These are phyloP conservation scores for Boletellus ananiceps DNA, from an alignment of 768 basidiomycete genomes.

Conservation along the genomic window DNA sequence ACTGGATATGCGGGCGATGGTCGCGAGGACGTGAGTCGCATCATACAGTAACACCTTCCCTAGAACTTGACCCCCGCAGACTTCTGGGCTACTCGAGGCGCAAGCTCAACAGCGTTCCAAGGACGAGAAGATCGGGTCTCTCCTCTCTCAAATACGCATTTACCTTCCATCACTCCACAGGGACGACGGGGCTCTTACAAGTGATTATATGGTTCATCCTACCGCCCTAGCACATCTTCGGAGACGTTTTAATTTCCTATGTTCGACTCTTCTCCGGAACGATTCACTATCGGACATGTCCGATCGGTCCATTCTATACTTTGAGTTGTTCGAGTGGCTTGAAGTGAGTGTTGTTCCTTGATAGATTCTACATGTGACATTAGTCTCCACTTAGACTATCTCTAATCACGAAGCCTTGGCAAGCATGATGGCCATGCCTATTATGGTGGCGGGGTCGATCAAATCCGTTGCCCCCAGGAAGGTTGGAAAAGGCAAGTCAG, in stretches of 20 bases:
- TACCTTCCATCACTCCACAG: conserved; percentile 83
- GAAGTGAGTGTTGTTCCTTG: conserved; percentile 48
- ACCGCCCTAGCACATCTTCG: conserved; percentile 89
- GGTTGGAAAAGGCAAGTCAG: conserved; percentile 38
- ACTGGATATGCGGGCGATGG: conserved; percentile 83
- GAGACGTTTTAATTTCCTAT: conserved; percentile 83
- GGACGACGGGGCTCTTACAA: conserved; percentile 68
- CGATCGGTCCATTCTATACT: conserved; percentile 78
- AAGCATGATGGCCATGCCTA: conserved; percentile 96
- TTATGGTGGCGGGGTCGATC: conserved; percentile 76
- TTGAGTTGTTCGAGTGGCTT: conserved; percentile 88
- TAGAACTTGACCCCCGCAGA: conserved; percentile 40
- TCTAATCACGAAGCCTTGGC: conserved; percentile 91
- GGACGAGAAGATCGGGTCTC: conserved; percentile 66
- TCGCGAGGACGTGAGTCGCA: conserved; percentile 73
- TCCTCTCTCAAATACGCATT: conserved; percentile 69
- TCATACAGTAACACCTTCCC: neutral
- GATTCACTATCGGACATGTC: conserved; percentile 96
- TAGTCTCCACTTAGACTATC: conserved; percentile 57
- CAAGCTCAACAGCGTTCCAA: conserved; percentile 64
- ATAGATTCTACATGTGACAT: neutral
- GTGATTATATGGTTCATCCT: conserved; percentile 90
- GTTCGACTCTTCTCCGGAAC: conserved; percentile 81
- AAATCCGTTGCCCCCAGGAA: conserved; percentile 61
- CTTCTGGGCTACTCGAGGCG: conserved; percentile 76